Conservation (phyloP, 352 stramenopile genomes). For the Pythium inflatum region DNA sequence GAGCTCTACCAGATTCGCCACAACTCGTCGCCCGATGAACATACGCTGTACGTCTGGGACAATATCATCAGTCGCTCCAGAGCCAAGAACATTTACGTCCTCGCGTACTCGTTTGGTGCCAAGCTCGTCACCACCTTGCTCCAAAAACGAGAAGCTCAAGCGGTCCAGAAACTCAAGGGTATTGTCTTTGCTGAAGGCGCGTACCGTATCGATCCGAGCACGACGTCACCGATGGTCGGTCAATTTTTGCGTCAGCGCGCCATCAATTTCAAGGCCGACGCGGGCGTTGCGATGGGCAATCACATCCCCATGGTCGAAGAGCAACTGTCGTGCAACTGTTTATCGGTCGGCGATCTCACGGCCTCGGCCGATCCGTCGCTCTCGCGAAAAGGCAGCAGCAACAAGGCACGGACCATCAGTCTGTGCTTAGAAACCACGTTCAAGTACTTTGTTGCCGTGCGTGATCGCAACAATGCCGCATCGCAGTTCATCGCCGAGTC, state of each 20-base stretch:
- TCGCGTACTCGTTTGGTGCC: constrained; percentile 22
- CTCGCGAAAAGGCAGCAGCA: constrained; percentile 59
- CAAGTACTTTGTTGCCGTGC: constrained; percentile 67
- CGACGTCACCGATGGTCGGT: constrained; percentile 52
- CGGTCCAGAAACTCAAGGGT: constrained; percentile 55
- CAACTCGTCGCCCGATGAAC: constrained; percentile 65
- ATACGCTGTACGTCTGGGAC: constrained; percentile 78
- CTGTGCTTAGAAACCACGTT: constrained; percentile 72
- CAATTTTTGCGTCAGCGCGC: constrained; percentile 65
- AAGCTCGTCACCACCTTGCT: constrained; percentile 73
- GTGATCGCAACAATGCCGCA: constrained; percentile 54
- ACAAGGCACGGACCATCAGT: constrained; percentile 79
- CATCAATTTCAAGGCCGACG: constrained; percentile 80
- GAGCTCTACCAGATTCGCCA: constrained; percentile 60
- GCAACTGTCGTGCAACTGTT: constrained; percentile 64
- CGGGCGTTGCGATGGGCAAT: constrained; percentile 43
- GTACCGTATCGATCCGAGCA: constrained; percentile 60
- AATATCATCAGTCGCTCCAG: not conserved
- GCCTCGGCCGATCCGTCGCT: constrained; percentile 30
- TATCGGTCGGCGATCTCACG: constrained; percentile 50
- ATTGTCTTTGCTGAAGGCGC: constrained; percentile 75
- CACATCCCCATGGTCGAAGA: constrained; percentile 34
- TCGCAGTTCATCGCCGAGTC: constrained; percentile 68
- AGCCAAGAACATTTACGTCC: not conserved
- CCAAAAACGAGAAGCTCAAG: constrained; percentile 60